Conservation (phyloP, 2,329 filamentous ascomycete species). For the Penicillium digitatum region DNA sequence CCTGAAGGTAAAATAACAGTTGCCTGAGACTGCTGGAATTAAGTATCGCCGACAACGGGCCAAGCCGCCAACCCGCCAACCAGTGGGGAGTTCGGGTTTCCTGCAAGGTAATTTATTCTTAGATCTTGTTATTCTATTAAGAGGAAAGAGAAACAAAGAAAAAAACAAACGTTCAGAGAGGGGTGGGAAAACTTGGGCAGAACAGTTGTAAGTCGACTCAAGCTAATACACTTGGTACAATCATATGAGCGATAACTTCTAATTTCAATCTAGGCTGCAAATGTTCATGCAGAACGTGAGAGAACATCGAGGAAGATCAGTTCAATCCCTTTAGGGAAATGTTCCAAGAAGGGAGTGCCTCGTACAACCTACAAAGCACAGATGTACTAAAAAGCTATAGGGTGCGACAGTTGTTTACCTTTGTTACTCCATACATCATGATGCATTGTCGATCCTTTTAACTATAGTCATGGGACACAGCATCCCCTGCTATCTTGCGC, state of each 20-base stretch:
- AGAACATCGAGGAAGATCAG: no score
- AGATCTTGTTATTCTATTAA: background rate
- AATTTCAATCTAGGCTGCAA: background rate
- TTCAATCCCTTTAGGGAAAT: background rate
- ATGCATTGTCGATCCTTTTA: background rate
- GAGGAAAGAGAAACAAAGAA: background rate
- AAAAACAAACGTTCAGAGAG: no score
- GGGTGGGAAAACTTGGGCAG: background rate
- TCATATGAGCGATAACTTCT: background rate
- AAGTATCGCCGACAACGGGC: slow-evolving; percentile 26
- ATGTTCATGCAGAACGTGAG: no score
- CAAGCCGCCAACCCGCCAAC: slow-evolving; percentile 16
- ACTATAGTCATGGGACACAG: background rate
- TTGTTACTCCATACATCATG: no score
- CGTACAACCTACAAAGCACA: background rate
- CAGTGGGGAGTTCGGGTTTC: slow-evolving; percentile 10
- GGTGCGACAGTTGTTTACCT: no score
- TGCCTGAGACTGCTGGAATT: slow-evolving; percentile 23
- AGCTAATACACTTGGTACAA: background rate
- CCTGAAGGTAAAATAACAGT: slow-evolving; percentile 27
- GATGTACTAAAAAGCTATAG: no score
- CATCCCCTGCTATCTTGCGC: background rate
- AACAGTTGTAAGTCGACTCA: background rate
- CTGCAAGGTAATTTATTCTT: slow-evolving; percentile 1
- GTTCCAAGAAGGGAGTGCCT: no score